Base-by-base conservation (phyloP, 176 grass and related monocot species). In the Triticum monococcum region DNA sequence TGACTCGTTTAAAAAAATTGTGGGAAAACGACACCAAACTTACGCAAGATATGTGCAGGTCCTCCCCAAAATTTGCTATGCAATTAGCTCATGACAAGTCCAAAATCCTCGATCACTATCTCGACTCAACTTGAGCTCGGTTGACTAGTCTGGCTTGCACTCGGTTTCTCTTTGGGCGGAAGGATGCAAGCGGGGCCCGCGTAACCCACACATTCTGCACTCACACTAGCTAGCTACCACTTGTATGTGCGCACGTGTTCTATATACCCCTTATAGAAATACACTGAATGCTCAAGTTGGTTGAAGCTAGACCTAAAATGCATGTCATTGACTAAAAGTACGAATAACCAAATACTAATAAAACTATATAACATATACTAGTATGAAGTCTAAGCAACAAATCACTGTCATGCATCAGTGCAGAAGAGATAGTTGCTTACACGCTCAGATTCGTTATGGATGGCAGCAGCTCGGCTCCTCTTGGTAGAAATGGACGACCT, bases 391-490 rank as follows among this genome's bases (percentile, higher is more conserved):
- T 38, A 56, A 38, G 12, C 20, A 82, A 38, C 9, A 35, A 36
- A 38, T 83, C 32, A 10, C 57, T 83, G 13, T 54, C 46, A 72
- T 56, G 20, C 64, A 23, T 68, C 8, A 72, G 32, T 72, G 81
- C 31, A 60, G 37, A 26, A 28, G 5, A 75, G 72, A 25, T 18
- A 46, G 71, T 80, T 84, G 83, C 94, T 96, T 99, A 99, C 97
- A 40, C 97, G 90, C 83, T 99, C 97, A 14, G 97, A 99, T 84
- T 99, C 91, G 84, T 99, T 99, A 48, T 99, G 97, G 75, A 89
- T 69, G 14, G 97, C 92, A 22, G 94, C 78, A 7, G 90, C 92
- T 67, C 94, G 88, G 83, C 85, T 94, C 75, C 90, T 94, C 85
- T 93, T 99, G 65, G 87, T 87, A 41, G 85, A 94, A 60, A 84